Evolutionary conservation across 345 rosid species (phyloP), one percentile per base, ranked within the genome.

Genomic region (Gossypium turneri): DNA sequence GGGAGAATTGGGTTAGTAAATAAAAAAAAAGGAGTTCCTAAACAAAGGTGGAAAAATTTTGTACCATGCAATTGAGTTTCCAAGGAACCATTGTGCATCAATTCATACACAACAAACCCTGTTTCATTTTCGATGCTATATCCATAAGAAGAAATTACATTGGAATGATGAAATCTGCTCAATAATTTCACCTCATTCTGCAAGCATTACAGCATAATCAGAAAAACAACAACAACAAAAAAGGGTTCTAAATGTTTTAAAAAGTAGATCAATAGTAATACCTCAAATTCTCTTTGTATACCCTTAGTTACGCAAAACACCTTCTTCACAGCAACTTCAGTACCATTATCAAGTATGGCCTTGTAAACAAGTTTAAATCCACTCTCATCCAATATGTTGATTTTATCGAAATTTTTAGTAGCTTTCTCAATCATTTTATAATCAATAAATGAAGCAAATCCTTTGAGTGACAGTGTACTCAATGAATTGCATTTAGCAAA

Each of bases 31-130:
- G 0, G 41, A 34, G 41, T 34, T 34, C 7, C 7, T 34, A 34
- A 34, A 34, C 41, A 5, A 11, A 1, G 29, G 7, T 24, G 29
- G 11, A 20, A 22, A 27, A 10, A 0, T 34, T 57, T 57, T 57
- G 6, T 20, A 57, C 97, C 97, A 74, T 94, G 96, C 70, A 94
- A 79, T 70, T 92, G 91, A 83, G 86, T 85, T 80, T 94, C 98
- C 52, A 94, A 84, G 75, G 97, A 92, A 71, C 95, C 88, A 68
- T 92, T 90, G 48, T 83, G 85, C 97, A 94, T 94, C 73, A 92
- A 74, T 83, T 94, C 98, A 63, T 92, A 90, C 61, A 92, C 82
- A 17, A 94, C 81, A 56, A 92, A 87, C 43, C 93, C 75, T 52
- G 81, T 65, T 52, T 90, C 85, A 2, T 79, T 88, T 69, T 84